Conservation (phyloP, 2,329 filamentous ascomycete species). For the Diaporthe longicolla region DNA sequence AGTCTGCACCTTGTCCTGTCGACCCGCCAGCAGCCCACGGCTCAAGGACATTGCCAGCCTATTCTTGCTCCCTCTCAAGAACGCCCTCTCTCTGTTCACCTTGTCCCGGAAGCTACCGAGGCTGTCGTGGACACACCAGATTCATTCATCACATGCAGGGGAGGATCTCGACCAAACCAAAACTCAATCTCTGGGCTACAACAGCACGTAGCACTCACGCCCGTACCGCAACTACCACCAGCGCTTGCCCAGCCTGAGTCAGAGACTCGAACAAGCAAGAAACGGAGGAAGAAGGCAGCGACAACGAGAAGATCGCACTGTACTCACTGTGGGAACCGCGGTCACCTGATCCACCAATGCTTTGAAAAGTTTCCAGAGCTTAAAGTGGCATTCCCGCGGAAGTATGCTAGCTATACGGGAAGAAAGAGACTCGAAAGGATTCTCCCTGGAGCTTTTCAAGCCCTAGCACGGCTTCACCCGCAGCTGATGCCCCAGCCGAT, state of each 20-base stretch:
- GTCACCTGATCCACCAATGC: conserved; percentile 8
- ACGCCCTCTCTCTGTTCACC: not conserved
- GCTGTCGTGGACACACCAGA: not conserved
- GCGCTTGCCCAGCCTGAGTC: not conserved
- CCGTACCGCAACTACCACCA: not conserved
- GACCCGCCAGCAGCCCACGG: not conserved
- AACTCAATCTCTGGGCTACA: not conserved
- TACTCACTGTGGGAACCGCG: not conserved
- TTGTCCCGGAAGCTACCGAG: not conserved
- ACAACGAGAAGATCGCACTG: not conserved
- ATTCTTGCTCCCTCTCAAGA: not conserved
- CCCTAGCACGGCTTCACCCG: conserved; percentile 8
- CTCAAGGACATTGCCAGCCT: not conserved
- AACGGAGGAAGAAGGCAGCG: not conserved
- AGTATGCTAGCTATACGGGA: not conserved
- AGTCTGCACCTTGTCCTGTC: not conserved
- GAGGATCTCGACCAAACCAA: not conserved
- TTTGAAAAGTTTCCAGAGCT: conserved; percentile 26
- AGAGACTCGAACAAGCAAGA: not conserved
- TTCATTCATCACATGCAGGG: not conserved
- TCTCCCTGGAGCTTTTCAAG: not conserved
- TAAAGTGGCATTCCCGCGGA: conserved; percentile 1
- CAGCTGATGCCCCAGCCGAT: not conserved
- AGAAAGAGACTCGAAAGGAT: not conserved
- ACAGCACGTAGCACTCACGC: not conserved